Conservation (phyloP, 2,329 filamentous ascomycete genomes). For the Paraphoma chrysanthemicola region DNA sequence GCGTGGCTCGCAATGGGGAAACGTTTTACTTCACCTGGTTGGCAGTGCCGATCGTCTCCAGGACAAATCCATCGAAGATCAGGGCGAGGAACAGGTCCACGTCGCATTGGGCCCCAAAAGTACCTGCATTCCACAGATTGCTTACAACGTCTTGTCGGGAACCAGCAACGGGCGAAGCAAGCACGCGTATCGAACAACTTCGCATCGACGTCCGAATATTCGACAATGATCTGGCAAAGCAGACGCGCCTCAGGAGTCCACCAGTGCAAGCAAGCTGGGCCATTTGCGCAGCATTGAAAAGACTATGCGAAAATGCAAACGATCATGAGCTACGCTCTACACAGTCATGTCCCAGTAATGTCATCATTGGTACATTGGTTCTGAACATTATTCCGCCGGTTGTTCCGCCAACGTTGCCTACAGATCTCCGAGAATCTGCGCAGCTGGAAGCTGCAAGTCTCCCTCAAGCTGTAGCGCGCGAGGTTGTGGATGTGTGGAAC, state of each 20-base stretch:
- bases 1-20: constrained; percentile 33
- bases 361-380: constrained; percentile 38
- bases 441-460: neutral
- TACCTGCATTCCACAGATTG: constrained; percentile 10
- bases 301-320: constrained; percentile 34
- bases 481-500: constrained; percentile 43
- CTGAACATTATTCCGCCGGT: constrained; percentile 34
- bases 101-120: constrained; percentile 22
- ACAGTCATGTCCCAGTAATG: constrained; percentile 4
- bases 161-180: neutral
- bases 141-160: neutral
- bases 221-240: constrained; percentile 28
- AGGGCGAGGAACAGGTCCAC: constrained; percentile 7
- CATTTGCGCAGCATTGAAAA: constrained; percentile 42
- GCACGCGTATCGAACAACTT: constrained; percentile 27
- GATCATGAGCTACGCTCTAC: constrained; percentile 14
- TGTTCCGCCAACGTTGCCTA: neutral
- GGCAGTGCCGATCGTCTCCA: constrained; percentile 35
- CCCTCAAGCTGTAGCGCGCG: constrained; percentile 5
- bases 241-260: constrained; percentile 20
- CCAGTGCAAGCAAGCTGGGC: constrained; percentile 41
- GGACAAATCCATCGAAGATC: constrained; percentile 8
- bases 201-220: constrained; percentile 39
- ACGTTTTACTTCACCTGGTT: constrained; percentile 43
- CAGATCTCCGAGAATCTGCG: neutral